phyloP scores from a whole-genome alignment of 768 basidiomycete species.

The Sarcodon aspratus region DNA sequence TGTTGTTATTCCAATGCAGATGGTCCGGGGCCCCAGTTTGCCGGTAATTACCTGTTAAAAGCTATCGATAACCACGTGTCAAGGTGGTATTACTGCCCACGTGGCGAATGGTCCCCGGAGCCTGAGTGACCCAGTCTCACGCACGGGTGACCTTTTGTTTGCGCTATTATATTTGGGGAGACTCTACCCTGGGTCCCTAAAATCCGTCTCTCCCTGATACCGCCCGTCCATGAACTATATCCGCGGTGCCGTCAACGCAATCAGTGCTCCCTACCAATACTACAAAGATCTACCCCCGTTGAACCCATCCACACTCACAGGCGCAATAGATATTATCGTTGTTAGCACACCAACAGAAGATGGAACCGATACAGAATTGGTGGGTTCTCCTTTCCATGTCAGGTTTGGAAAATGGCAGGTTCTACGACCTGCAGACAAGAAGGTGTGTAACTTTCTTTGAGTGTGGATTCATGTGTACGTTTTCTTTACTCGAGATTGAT shows the following conservation, averaged over 20 bases:
- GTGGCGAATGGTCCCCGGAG: too few relatives aligned
- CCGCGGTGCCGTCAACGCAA: slow-evolving; percentile 75
- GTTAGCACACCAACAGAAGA: slow-evolving; percentile 61
- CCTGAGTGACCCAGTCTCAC: too few relatives aligned
- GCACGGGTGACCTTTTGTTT: too few relatives aligned
- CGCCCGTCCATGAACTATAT: slow-evolving; percentile 66
- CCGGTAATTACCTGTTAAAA: too few relatives aligned
- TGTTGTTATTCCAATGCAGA: too few relatives aligned
- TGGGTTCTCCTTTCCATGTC: slow-evolving; percentile 94
- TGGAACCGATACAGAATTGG: slow-evolving; percentile 51
- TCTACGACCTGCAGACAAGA: slow-evolving; percentile 87
- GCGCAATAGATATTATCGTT: slow-evolving; percentile 98
- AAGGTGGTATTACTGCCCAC: too few relatives aligned
- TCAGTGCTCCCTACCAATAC: slow-evolving; percentile 82
- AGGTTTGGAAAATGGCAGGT: slow-evolving; percentile 97
- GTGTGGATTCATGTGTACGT: background rate
- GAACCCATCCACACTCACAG: slow-evolving; percentile 93
- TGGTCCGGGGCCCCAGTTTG: too few relatives aligned
- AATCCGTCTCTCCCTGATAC: background rate
- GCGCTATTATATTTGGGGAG: too few relatives aligned
- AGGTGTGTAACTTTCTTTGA: slow-evolving; percentile 33
- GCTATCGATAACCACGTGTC: too few relatives aligned
- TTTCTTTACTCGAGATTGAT: background rate
- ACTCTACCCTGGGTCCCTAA: too few relatives aligned
- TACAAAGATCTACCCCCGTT: slow-evolving; percentile 79